Evolutionary conservation across 2,329 filamentous ascomycete species (phyloP).

Genomic region (Alternaria sp.): DNA sequence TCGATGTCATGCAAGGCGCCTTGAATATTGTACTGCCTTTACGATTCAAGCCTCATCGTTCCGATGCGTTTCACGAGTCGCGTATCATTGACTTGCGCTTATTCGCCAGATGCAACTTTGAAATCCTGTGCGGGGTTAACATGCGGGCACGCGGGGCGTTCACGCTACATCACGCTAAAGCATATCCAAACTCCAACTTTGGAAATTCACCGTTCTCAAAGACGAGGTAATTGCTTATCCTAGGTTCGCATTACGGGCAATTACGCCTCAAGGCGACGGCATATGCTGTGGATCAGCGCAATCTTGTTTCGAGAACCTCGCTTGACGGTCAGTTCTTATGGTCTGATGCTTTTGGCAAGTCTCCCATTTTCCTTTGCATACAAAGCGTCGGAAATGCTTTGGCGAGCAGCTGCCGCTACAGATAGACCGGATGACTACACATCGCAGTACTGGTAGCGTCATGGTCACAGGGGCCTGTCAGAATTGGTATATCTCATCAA

Average conservation of each 20-base stretch:
- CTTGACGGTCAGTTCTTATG: background rate
- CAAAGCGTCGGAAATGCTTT: conserved; percentile 37
- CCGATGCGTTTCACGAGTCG: conserved; percentile 1
- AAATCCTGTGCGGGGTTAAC: conserved; percentile 20
- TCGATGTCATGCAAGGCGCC: background rate
- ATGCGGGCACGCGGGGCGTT: conserved; percentile 26
- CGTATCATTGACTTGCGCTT: conserved; percentile 5
- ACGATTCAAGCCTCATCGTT: background rate
- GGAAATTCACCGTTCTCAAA: background rate
- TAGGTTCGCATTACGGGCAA: background rate
- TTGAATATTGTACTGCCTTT: background rate
- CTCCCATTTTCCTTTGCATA: conserved; percentile 35
- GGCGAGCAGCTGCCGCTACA: conserved; percentile 33
- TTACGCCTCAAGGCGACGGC: background rate
- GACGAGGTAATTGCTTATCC: background rate
- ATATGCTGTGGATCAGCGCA: background rate
- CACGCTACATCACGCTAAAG: conserved; percentile 27
- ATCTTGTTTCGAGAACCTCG: background rate
- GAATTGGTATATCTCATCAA: conserved; percentile 28
- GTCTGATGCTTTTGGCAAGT: background rate
- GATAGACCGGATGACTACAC: conserved; percentile 14
- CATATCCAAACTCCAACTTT: conserved; percentile 13
- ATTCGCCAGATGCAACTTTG: background rate
- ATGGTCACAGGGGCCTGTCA: conserved; percentile 29
- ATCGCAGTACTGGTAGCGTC: conserved; percentile 22